Evolutionary conservation across 306 rosid genomes (phyloP).

Genomic region (Cucurbita pepo): DNA sequence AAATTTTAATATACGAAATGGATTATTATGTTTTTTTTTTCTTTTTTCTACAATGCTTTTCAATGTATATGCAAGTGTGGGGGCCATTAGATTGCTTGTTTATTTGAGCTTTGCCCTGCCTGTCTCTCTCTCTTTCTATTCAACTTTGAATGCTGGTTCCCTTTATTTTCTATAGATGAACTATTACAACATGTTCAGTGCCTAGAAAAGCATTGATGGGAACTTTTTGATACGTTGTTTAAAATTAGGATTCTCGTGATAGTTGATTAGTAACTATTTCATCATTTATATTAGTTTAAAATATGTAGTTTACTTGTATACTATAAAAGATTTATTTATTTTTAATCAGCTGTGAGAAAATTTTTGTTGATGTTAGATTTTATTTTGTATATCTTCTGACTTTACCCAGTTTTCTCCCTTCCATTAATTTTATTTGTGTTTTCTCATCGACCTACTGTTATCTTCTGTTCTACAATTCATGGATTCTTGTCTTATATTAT

Average conservation of each 20-base stretch:
- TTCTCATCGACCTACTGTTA: background rate
- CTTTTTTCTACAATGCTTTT: background rate
- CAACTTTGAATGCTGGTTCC: background rate
- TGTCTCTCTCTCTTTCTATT: slow-evolving; percentile 36
- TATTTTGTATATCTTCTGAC: background rate
- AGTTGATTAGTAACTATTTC: background rate
- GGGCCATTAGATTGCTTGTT: slow-evolving; percentile 15
- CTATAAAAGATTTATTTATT: background rate
- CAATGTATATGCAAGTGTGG: slow-evolving; percentile 2
- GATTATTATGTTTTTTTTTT: background rate
- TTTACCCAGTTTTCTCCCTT: background rate
- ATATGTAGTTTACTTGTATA: background rate
- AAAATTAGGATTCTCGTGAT: background rate
- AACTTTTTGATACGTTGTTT: background rate
- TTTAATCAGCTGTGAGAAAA: background rate
- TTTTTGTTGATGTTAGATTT: background rate
- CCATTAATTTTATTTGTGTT: background rate
- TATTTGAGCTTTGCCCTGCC: slow-evolving; percentile 37
- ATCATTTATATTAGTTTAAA: background rate
- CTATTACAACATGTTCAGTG: background rate
- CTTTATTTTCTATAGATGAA: background rate
- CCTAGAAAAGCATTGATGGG: background rate
- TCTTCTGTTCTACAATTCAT: background rate
- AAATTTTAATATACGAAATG: background rate
- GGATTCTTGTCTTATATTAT: background rate